Conservation (phyloP, 108 stramenopile genomes). For the Licmophora abbreviata region DNA sequence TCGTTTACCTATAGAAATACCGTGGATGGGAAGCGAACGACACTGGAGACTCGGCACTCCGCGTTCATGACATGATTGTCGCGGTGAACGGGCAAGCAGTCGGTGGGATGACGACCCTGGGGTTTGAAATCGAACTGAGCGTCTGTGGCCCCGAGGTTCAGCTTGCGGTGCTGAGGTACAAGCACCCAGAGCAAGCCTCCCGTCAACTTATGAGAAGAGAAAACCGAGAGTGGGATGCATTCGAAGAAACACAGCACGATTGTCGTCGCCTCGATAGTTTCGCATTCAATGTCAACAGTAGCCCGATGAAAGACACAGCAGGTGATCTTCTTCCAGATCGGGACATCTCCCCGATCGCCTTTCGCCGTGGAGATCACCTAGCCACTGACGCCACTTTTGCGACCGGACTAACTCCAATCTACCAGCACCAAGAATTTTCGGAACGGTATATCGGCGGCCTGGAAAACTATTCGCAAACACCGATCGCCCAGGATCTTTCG, state of each 20-base stretch:
- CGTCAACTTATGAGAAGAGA: too few relatives aligned
- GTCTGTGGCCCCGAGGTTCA: conserved; percentile 16
- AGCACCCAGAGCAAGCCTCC: conserved; percentile 1
- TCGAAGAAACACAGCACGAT: background rate
- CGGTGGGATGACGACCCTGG: conserved; percentile 54
- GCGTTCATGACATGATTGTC: conserved; percentile 66
- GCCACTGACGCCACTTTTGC: too few relatives aligned
- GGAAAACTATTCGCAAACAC: background rate
- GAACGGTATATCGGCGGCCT: background rate
- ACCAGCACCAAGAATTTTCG: background rate
- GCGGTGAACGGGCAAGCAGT: conserved; percentile 56
- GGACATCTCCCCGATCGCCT: background rate
- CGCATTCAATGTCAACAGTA: background rate
- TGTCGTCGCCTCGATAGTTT: background rate
- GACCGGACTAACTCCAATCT: background rate
- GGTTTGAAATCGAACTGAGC: conserved; percentile 55
- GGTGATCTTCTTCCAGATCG: background rate
- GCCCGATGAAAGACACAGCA: background rate
- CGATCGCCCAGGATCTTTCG: background rate
- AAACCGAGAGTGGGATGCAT: too few relatives aligned
- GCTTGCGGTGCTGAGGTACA: conserved; percentile 34
- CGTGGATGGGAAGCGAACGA: conserved; percentile 14
- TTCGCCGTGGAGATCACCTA: background rate
- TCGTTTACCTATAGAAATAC: conserved; percentile 13
- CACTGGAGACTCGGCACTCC: conserved; percentile 12